Evolutionary conservation across 139 green algal species (phyloP).

Genomic region (Micractinium sp.): DNA sequence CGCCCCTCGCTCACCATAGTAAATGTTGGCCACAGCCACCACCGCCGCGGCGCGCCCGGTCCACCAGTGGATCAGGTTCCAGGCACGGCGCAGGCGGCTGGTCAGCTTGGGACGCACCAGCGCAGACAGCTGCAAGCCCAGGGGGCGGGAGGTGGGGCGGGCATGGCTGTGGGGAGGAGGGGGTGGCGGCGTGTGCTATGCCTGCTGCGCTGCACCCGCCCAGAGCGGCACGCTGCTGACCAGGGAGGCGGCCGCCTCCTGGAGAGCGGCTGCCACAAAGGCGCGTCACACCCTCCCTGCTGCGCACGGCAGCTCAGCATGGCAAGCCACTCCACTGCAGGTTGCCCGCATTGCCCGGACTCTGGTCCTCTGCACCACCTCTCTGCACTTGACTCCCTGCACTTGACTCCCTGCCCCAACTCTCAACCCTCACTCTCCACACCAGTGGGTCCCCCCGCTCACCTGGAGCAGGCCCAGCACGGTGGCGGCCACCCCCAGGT

Average conservation of each 20-base stretch:
- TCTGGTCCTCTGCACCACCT: not conserved
- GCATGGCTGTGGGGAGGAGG: not conserved
- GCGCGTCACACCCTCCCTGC: not conserved
- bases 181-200: not conserved
- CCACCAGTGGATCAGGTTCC: not conserved
- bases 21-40: conserved; percentile 10
- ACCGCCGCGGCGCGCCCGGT: not conserved
- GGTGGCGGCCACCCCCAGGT: not conserved
- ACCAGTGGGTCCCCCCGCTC: not conserved
- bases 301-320: too few relatives aligned
- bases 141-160: too few relatives aligned
- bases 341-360: too few relatives aligned
- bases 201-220: too few relatives aligned
- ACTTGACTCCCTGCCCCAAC: not conserved
- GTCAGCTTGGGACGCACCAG: conserved; percentile 3
- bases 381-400: not conserved
- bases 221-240: too few relatives aligned
- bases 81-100: not conserved
- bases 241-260: not conserved
- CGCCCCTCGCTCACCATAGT: too few relatives aligned
- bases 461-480: not conserved
- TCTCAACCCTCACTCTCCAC: not conserved
- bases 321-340: not conserved
- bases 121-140: not conserved
- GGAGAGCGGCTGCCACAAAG: not conserved